A percentile compares a stretch with the other conserved stretches of the same genome.
phyloP scores from a whole-genome alignment of 2,329 filamentous ascomycete species.

The Cladophialophora bantiana region DNA sequence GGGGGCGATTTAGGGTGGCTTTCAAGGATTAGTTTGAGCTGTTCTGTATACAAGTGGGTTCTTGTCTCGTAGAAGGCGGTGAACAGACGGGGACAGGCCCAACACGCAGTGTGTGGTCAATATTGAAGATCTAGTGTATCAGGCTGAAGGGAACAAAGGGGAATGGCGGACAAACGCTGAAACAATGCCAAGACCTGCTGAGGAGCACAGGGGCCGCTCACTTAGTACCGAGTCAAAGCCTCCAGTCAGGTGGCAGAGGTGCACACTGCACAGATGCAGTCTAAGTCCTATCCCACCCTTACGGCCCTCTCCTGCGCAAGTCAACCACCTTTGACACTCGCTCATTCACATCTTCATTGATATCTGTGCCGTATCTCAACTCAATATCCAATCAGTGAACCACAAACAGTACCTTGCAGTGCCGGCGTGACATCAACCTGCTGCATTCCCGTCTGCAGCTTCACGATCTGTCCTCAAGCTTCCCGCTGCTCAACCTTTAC shows the following conservation, averaged over 20 bases:
- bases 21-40: too few relatives aligned
- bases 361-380: slow-evolving; percentile 36
- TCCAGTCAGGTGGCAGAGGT: slow-evolving; percentile 6
- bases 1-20: not conserved
- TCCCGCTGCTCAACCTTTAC: slow-evolving; percentile 16
- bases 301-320: slow-evolving; percentile 24
- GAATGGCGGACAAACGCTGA: not conserved
- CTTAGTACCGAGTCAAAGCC: not conserved
- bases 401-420: slow-evolving; percentile 14
- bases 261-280: not conserved
- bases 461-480: slow-evolving; percentile 14
- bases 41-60: too few relatives aligned
- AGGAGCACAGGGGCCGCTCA: not conserved
- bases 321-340: slow-evolving; percentile 30
- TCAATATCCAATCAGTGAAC: slow-evolving; percentile 29
- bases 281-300: slow-evolving; percentile 19
- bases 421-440: slow-evolving; percentile 11
- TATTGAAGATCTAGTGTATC: not conserved
- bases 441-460: slow-evolving; percentile 10
- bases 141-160: not conserved
- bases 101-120: not conserved
- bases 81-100: too few relatives aligned
- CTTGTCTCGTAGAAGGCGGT: too few relatives aligned
- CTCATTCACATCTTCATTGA: slow-evolving; percentile 35
- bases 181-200: slow-evolving; percentile 6